Evolutionary conservation across 257 asterid species (phyloP).

Genomic region (Capsicum chinense): DNA sequence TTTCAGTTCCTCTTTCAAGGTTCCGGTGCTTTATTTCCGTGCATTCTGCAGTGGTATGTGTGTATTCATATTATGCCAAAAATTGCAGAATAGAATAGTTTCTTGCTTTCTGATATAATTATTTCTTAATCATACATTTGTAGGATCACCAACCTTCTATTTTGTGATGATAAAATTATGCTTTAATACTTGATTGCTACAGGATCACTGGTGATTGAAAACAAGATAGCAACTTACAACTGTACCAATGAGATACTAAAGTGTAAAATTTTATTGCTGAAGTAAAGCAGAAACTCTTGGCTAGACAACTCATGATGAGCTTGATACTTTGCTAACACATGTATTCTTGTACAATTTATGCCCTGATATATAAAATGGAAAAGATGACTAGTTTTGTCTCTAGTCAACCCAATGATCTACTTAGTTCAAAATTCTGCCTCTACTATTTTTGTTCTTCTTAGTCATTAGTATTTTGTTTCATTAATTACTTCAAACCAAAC

Average conservation of each 20-base stretch:
- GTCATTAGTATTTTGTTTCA: not conserved
- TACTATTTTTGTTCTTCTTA: not conserved
- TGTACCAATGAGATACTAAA: not conserved
- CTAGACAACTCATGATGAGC: constrained; percentile 18
- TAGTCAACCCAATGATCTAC: not conserved
- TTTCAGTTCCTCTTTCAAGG: constrained; percentile 81
- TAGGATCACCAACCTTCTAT: not conserved
- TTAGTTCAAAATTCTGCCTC: not conserved
- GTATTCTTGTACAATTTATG: not conserved
- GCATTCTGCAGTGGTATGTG: constrained; percentile 60
- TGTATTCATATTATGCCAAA: not conserved
- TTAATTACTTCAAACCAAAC: not conserved
- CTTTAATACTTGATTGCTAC: not conserved
- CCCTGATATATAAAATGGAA: not conserved
- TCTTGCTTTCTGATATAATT: not conserved
- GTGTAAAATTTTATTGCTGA: not conserved
- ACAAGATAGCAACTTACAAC: not conserved
- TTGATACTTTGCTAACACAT: not conserved
- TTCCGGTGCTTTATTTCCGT: constrained; percentile 83
- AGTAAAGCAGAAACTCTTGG: not conserved
- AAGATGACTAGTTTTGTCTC: not conserved
- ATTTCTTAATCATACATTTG: not conserved
- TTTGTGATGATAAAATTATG: not conserved
- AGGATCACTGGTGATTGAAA: not conserved
- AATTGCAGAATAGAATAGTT: not conserved